A percentile compares a stretch with the other conserved stretches of the same genome.
Conservation (phyloP, 495 filamentous ascomycete genomes). For the Sphaerosporella brunnea region DNA sequence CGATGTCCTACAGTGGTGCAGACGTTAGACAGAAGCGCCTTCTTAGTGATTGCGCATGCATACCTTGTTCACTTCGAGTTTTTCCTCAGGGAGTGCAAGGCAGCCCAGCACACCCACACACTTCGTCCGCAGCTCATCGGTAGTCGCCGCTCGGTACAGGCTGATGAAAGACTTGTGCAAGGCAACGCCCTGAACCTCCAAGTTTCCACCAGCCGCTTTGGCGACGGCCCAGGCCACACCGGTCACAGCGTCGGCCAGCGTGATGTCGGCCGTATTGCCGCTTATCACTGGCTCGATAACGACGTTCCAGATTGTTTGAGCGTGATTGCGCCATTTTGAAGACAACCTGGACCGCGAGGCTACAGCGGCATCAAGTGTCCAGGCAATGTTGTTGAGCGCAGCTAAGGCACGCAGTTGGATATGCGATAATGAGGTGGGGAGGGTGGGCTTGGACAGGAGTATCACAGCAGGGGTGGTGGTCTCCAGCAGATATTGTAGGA, state of each 20-base stretch:
- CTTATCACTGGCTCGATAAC: slow-evolving; percentile 35
- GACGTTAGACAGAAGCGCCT: slow-evolving; percentile 28
- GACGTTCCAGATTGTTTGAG: slow-evolving; percentile 36
- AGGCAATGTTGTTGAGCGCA: slow-evolving; percentile 43
- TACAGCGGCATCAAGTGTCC: slow-evolving; percentile 35
- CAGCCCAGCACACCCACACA: slow-evolving; percentile 44
- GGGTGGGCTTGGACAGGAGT: slow-evolving; percentile 1
- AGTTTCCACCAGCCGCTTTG: slow-evolving; percentile 32
- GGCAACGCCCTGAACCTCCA: slow-evolving; percentile 29
- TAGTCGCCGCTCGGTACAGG: slow-evolving; percentile 36
- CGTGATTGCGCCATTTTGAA: slow-evolving; percentile 28
- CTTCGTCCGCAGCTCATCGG: slow-evolving; percentile 35
- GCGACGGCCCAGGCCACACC: slow-evolving; percentile 46
- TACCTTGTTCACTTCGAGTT: slow-evolving; percentile 23
- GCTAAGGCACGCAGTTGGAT: slow-evolving; percentile 33
- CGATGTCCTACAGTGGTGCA: slow-evolving; percentile 37
- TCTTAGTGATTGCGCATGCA: too few species aligned
- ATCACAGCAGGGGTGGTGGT: slow-evolving; percentile 14
- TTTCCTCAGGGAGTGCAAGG: slow-evolving; percentile 33
- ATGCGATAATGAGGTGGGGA: background rate
- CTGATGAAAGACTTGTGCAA: slow-evolving; percentile 43
- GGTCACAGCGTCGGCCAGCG: slow-evolving; percentile 38
- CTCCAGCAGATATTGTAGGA: slow-evolving; percentile 11
- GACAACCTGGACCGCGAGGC: slow-evolving; percentile 27
- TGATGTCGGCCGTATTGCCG: slow-evolving; percentile 40